Conservation (phyloP, 2,329 filamentous ascomycete genomes). For the Stagonosporopsis rhizophila region DNA sequence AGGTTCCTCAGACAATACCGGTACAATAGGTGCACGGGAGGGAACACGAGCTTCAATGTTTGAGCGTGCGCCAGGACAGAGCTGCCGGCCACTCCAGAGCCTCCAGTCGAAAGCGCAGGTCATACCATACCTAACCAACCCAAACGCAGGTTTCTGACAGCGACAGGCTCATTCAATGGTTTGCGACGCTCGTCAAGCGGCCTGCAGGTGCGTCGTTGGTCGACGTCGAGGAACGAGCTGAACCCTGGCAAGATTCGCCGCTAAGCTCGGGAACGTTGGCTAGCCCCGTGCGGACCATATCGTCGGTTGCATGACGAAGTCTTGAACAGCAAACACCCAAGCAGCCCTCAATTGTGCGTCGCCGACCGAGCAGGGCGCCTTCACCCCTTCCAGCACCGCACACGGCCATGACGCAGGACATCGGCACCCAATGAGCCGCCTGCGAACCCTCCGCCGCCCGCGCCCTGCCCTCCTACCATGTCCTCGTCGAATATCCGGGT, state of each 20-base stretch:
- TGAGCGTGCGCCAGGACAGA: no score
- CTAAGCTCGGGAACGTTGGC: conserved; percentile 3
- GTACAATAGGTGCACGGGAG: no score
- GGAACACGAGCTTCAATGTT: no score
- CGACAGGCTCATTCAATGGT: no score
- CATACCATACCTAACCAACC: no score
- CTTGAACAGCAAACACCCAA: conserved; percentile 13
- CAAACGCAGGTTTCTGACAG: no score
- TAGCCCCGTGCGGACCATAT: conserved; percentile 18
- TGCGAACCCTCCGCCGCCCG: conserved; percentile 34
- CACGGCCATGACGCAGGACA: conserved; percentile 39
- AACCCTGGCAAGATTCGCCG: conserved; percentile 13
- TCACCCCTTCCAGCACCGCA: conserved; percentile 14
- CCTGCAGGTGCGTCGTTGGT: background rate
- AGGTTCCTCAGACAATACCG: no score
- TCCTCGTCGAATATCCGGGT: conserved; percentile 78
- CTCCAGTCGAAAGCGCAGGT: no score
- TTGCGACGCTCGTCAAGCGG: background rate
- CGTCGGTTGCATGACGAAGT: conserved; percentile 17
- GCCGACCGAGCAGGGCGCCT: conserved; percentile 8
- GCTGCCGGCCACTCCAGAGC: no score
- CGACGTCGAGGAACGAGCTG: conserved; percentile 5
- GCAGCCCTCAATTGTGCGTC: conserved; percentile 10
- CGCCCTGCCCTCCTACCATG: conserved; percentile 43
- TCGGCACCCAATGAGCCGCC: conserved; percentile 43